Conservation (phyloP, 164 flowering plant genomes). For the Umbilicus rupestris region DNA sequence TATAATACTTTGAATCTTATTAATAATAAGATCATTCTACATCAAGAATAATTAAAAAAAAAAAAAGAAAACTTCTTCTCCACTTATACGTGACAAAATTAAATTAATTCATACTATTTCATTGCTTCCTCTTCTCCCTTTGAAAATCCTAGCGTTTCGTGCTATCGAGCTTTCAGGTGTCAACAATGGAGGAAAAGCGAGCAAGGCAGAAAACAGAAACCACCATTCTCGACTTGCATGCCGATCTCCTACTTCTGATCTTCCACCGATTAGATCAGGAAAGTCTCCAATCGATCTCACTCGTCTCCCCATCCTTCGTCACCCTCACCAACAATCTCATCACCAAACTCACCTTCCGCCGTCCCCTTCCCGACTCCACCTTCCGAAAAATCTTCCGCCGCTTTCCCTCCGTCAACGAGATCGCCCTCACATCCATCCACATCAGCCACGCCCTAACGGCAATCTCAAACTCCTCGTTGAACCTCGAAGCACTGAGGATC, state of each 20-base stretch:
- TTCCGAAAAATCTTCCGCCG: neutral
- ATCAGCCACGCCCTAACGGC: neutral
- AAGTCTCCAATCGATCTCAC: neutral
- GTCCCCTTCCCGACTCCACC: neutral
- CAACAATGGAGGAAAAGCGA: neutral
- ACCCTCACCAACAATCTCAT: neutral
- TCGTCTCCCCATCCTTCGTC: neutral
- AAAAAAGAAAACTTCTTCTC: too few species aligned
- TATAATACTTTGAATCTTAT: too few species aligned
- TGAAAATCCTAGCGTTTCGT: too few species aligned
- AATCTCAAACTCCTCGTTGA: neutral
- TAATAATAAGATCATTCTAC: too few species aligned
- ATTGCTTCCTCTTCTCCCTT: too few species aligned
- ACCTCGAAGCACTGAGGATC: neutral
- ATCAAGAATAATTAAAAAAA: too few species aligned
- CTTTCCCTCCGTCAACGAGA: neutral
- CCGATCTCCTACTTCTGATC: neutral
- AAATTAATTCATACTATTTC: too few species aligned
- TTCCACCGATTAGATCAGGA: neutral
- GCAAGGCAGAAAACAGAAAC: neutral
- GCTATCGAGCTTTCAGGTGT: too few species aligned
- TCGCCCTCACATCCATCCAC: neutral
- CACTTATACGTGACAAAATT: too few species aligned
- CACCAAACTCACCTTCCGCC: neutral
- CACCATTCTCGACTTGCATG: neutral